Percentiles rank a stretch among this genome's conserved stretches.
Evolutionary conservation across 192 early-diverging fungal genomes (phyloP).

Genomic region (Coemansia umbellata): DNA sequence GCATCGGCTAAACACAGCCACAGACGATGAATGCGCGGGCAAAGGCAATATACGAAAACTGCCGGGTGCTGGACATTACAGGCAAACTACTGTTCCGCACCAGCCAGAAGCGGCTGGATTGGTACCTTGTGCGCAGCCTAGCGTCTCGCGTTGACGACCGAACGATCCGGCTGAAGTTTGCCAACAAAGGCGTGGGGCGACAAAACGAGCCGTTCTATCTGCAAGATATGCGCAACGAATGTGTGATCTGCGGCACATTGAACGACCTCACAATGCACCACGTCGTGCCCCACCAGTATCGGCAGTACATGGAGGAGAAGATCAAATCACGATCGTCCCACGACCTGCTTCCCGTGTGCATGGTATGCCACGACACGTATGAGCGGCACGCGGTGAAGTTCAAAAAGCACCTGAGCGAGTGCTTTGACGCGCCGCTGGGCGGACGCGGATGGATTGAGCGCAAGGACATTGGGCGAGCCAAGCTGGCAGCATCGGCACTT

Average conservation of each 20-base stretch:
- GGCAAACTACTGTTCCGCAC: slow-evolving; percentile 41
- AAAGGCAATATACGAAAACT: slow-evolving; percentile 42
- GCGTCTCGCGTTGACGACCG: slow-evolving; percentile 24
- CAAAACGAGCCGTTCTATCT: slow-evolving; percentile 39
- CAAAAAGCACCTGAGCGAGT: slow-evolving; percentile 28
- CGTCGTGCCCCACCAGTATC: slow-evolving; percentile 42
- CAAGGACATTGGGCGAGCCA: slow-evolving; percentile 15
- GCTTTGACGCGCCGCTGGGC: slow-evolving; percentile 37
- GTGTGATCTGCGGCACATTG: slow-evolving; percentile 20
- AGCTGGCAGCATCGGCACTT: slow-evolving; percentile 31
- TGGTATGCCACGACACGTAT: slow-evolving; percentile 37
- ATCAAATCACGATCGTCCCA: slow-evolving; percentile 44
- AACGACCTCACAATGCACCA: slow-evolving; percentile 39
- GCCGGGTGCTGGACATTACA: slow-evolving; percentile 30
- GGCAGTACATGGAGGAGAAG: slow-evolving; percentile 27
- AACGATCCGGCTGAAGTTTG: slow-evolving; percentile 48
- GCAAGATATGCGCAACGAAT: slow-evolving; percentile 46
- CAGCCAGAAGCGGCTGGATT: slow-evolving; percentile 20
- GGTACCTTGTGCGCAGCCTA: slow-evolving; percentile 39
- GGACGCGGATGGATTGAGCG: slow-evolving; percentile 43
- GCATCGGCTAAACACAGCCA: no score
- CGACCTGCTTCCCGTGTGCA: slow-evolving; percentile 44
- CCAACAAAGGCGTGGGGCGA: slow-evolving; percentile 37
- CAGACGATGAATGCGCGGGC: slow-evolving; percentile 13
- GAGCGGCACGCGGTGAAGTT: slow-evolving; percentile 24